Percentiles rank a stretch among this genome's conserved stretches.
Conservation (phyloP, 169 alveolate genomes). For the Plasmodium adleri region DNA sequence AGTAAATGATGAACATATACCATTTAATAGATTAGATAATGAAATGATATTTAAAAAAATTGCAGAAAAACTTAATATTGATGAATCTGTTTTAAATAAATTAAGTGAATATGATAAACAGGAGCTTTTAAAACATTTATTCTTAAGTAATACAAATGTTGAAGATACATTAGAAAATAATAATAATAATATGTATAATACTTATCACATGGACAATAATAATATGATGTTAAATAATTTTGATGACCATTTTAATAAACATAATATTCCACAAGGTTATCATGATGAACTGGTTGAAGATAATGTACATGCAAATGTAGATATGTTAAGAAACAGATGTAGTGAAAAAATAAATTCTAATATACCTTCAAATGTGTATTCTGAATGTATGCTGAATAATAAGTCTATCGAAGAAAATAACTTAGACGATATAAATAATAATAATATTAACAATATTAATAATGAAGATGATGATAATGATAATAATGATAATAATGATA, state of each 20-base stretch:
- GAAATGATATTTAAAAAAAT: slow-evolving; percentile 10
- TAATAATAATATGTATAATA: background rate
- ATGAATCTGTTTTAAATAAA: slow-evolving; percentile 20
- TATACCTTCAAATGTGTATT: too few relatives aligned
- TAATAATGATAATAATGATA: too few relatives aligned
- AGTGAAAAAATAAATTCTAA: too few relatives aligned
- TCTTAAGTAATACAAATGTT: slow-evolving; percentile 3
- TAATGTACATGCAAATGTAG: too few relatives aligned
- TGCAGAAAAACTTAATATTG: slow-evolving; percentile 27
- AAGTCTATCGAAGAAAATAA: too few relatives aligned
- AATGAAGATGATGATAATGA: too few relatives aligned
- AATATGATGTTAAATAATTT: background rate
- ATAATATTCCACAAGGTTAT: background rate
- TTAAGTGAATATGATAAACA: slow-evolving; percentile 31
- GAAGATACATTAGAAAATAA: slow-evolving; percentile 6
- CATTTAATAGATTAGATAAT: background rate
- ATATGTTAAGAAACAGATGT: too few relatives aligned
- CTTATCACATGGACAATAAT: background rate
- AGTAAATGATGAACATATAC: slow-evolving; percentile 8
- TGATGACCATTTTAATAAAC: background rate
- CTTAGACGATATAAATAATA: too few relatives aligned
- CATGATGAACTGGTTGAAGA: too few relatives aligned
- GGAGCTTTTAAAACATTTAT: slow-evolving; percentile 20
- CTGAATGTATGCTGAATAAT: too few relatives aligned
- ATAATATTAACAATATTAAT: too few relatives aligned